Evolutionary conservation across 371 early-diverging fungal genomes (phyloP), one percentile per base, ranked within the genome.

Genomic region (Mucor lusitanicus): DNA sequence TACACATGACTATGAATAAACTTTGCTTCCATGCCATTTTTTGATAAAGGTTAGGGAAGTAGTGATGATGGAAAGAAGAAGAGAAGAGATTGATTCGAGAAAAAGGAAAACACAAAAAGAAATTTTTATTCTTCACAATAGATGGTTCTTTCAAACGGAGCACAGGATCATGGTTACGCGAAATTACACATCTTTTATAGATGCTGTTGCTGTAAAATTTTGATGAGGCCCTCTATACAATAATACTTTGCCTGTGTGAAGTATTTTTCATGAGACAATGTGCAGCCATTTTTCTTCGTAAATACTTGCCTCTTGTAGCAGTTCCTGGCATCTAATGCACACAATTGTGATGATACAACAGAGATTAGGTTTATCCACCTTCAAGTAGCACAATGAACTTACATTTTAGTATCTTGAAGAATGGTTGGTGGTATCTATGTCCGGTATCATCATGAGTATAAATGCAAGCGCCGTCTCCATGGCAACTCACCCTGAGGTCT

Each of bases 241-340:
- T 80, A 80, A 42, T 80, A 80, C 33, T 74, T 69, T 39, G 80
- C 80, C 78, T 78, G 65, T 23, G 12, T 15, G 13, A 17, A 13
- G 21, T 40, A 30, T 12, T 7, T 40, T 27, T 62, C 7, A 44
- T 46, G 32, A 50, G 17, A 65, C 25, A 50, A 59, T 40, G 37
- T 11, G 12, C 19, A 2, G 19, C 1, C 12, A 28, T 35, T 21
- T 15, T 46, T 9, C 4, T 13, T 28, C 5, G 32, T 23, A 17
- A 21, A 12, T 13, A 21, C 56, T 56, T 74, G 70, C 78, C 44
- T 80, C 80, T 72, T 80, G 80, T n/a, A 80, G 59, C 21, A 80
- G 48, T 66, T 80, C 78, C 23, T 80, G 75, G 13, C 78, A 50
- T 35, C 65, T 68, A 53, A 58, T 28, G 40, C 17, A 21, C 32